Evolutionary conservation across 2,329 filamentous ascomycete species (phyloP).

Genomic region (Penicillium sp.): DNA sequence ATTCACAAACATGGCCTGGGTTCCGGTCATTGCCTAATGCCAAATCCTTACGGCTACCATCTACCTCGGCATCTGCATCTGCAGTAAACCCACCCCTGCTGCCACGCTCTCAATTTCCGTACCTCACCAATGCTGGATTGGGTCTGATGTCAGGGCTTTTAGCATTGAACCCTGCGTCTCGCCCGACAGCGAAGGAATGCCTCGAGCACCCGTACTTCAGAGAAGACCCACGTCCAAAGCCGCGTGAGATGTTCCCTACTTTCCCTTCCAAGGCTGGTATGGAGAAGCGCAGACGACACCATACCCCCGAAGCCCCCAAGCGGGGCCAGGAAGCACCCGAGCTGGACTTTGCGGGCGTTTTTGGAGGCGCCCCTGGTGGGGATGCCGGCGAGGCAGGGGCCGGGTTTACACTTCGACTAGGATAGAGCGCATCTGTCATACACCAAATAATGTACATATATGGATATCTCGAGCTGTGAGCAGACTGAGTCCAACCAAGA

Average conservation of each 20-base stretch:
- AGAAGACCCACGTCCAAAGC: slow-evolving; percentile 88
- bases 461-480: background rate
- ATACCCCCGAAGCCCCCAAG: slow-evolving; percentile 80
- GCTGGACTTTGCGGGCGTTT: slow-evolving; percentile 71
- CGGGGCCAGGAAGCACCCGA: slow-evolving; percentile 69
- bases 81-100: slow-evolving; percentile 48
- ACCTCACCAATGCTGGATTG: slow-evolving; percentile 74
- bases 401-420: slow-evolving; percentile 62
- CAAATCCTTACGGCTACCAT: slow-evolving; percentile 71
- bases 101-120: slow-evolving; percentile 77
- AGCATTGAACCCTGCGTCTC: slow-evolving; percentile 69
- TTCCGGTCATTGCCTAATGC: slow-evolving; percentile 89
- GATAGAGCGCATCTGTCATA: slow-evolving; percentile 23
- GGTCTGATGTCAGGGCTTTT: slow-evolving; percentile 70
- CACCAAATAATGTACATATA: background rate
- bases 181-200: slow-evolving; percentile 73
- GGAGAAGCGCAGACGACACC: slow-evolving; percentile 72
- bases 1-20: slow-evolving; percentile 77
- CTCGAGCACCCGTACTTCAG: slow-evolving; percentile 81
- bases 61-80: slow-evolving; percentile 36
- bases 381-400: slow-evolving; percentile 65
- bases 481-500: background rate
- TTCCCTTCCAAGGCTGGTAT: slow-evolving; percentile 94
- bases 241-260: slow-evolving; percentile 90
- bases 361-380: slow-evolving; percentile 65